phyloP scores from a whole-genome alignment of 495 filamentous ascomycete species.

The Aspergillus taichungensis region DNA sequence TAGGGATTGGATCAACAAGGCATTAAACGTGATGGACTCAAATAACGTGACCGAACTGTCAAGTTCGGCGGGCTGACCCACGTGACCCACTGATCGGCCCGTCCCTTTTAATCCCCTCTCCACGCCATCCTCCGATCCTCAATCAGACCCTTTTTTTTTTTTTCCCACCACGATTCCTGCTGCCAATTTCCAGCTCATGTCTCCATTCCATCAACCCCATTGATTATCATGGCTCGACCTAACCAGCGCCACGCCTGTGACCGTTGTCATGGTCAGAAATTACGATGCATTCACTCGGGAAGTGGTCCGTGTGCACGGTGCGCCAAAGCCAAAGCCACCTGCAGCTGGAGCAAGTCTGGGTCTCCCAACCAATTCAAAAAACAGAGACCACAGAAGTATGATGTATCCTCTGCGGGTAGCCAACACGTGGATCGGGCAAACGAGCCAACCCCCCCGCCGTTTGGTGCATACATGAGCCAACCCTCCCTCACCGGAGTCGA shows the following conservation, averaged over 20 bases:
- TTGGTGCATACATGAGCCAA: slow-evolving; percentile 1
- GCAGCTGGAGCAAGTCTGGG: slow-evolving; percentile 3
- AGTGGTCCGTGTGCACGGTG: slow-evolving; percentile 3
- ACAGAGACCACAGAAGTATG: not conserved
- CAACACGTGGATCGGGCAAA: too few relatives aligned
- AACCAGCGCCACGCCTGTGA: slow-evolving; percentile 12
- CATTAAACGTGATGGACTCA: too few relatives aligned
- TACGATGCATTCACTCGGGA: slow-evolving; percentile 11
- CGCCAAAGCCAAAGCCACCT: slow-evolving; percentile 4
- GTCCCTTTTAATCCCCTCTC: too few relatives aligned
- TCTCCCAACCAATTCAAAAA: not conserved
- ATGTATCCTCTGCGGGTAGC: not conserved
- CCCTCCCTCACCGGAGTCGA: not conserved
- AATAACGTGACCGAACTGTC: too few relatives aligned
- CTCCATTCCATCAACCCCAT: too few relatives aligned
- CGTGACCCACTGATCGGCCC: too few relatives aligned
- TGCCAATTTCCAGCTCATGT: too few relatives aligned
- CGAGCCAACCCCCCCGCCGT: not conserved
- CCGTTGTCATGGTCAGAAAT: slow-evolving; percentile 14
- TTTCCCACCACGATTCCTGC: too few relatives aligned
- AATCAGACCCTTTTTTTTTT: too few relatives aligned
- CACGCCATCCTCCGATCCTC: too few relatives aligned
- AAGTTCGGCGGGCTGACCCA: too few relatives aligned
- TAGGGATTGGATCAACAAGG: too few relatives aligned
- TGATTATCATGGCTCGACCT: slow-evolving; percentile 2